Evolutionary conservation across 2,329 filamentous ascomycete species (phyloP), one percentile per base, ranked within the genome.

Genomic region (Mariannaea sp.): DNA sequence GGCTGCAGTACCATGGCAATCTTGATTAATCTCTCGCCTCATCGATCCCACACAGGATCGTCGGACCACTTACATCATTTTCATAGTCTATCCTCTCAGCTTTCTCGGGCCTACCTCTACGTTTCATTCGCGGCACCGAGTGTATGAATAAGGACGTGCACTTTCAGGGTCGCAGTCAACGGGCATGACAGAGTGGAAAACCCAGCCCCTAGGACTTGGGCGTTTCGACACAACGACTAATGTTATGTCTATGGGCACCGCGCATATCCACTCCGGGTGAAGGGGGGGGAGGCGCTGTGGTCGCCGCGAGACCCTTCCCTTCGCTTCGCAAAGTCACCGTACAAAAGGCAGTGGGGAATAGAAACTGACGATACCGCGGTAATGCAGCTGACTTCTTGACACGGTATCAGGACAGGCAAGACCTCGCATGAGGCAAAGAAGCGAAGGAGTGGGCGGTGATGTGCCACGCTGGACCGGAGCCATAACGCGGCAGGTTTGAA

Each of bases 21-120:
- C 51, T 53, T 49, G 51, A 44, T 56, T 24, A 38, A 30, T 36
- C 38, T 20, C 26, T 29, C 14, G 16, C 42, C 45, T 52, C 43
- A 53, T n/a, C n/a, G n/a, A n/a, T n/a, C n/a, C n/a, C n/a, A n/a
- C n/a, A n/a, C 46, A 54, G 58, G 57, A 59, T 56, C 52, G 56
- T 58, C 59, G 61, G 55, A 53, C 60, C 60, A 64, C 57, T 64
- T 65, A 65, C 62, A 65, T 64, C 60, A 65, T 65, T n/a, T n/a
- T 62, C 47, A 61, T 61, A 55, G 55, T 57, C 56, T n/a, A n/a
- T n/a, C n/a, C n/a, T 61, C 58, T 58, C 55, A 59, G 46, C 58
- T 59, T 52, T 41, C 35, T 56, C 30, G 39, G 55, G 36, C 41
- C 51, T 26, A 39, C 36, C 39, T 59, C 56, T 48, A 27, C 27